A percentile compares a stretch with the other conserved stretches of the same genome.
phyloP scores from a whole-genome alignment of 768 basidiomycete genomes.

The Lentinus brumalis region DNA sequence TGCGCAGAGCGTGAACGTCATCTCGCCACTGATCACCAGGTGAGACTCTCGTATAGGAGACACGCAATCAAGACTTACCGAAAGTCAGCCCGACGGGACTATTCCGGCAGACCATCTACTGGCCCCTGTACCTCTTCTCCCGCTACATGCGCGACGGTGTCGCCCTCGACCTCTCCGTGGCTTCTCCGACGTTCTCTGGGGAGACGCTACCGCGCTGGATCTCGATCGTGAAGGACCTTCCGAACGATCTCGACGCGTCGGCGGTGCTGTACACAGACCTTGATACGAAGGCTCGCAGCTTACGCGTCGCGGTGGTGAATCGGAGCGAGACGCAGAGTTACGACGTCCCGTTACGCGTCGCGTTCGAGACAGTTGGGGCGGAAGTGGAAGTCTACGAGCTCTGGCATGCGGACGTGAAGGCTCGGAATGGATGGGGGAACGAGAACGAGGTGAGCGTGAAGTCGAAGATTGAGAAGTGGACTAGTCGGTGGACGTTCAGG shows the following conservation, averaged over 20 bases:
- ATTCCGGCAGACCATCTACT: conserved; percentile 50
- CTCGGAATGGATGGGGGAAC: conserved; percentile 42
- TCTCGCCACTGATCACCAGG: conserved; percentile 40
- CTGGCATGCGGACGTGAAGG: conserved; percentile 49
- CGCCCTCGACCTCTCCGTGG: conserved; percentile 42
- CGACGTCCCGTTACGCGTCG: conserved; percentile 41
- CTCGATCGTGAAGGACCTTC: conserved; percentile 39
- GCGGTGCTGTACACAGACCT: conserved; percentile 39
- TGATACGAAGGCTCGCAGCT: conserved; percentile 31
- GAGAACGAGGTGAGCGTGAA: conserved; percentile 41
- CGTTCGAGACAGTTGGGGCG: conserved; percentile 31
- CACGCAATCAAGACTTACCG: conserved; percentile 31
- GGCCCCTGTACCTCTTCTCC: conserved; percentile 54
- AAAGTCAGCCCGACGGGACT: conserved; percentile 40
- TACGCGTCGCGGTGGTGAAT: conserved; percentile 59
- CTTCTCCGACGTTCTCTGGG: conserved; percentile 40
- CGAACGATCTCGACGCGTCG: conserved; percentile 51
- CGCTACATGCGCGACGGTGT: conserved; percentile 56
- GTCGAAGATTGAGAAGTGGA: conserved; percentile 36
- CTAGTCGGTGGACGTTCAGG: conserved; percentile 41
- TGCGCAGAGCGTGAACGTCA: conserved; percentile 57
- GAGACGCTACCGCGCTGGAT: conserved; percentile 57
- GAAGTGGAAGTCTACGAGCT: conserved; percentile 50
- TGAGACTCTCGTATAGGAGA: conserved; percentile 19
- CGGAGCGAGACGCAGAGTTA: conserved; percentile 38